phyloP scores from a whole-genome alignment of 2,329 filamentous ascomycete species.

The Calonectria henricotiae region DNA sequence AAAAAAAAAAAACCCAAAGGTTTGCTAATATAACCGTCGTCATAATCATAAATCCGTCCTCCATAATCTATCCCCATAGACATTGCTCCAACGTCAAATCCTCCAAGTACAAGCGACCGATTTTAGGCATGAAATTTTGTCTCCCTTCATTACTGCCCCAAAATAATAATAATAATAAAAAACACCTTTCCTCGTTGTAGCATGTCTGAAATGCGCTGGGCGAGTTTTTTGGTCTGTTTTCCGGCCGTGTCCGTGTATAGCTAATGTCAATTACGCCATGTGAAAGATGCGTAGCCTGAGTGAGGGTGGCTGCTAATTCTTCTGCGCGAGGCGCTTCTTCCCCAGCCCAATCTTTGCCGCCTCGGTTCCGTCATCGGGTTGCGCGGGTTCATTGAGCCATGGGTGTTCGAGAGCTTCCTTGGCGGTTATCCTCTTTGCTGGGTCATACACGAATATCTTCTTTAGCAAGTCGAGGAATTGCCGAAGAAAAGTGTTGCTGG shows the following conservation, averaged over 20 bases:
- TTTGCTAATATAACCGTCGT: conserved; percentile 6
- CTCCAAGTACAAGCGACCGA: background rate
- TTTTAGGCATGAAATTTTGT: background rate
- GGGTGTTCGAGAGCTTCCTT: conserved; percentile 77
- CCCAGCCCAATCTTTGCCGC: conserved; percentile 60
- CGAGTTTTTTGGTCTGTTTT: background rate
- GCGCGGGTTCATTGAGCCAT: conserved; percentile 58
- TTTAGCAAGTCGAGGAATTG: conserved; percentile 76
- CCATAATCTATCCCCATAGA: conserved; percentile 11
- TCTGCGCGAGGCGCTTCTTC: conserved; percentile 11
- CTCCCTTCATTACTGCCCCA: conserved; percentile 14
- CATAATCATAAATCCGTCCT: conserved; percentile 13
- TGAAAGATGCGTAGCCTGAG: background rate
- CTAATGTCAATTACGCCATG: conserved; percentile 3
- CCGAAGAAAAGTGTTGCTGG: conserved; percentile 72
- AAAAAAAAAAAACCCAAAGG: background rate
- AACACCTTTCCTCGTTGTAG: conserved; percentile 1
- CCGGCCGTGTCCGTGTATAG: conserved; percentile 3
- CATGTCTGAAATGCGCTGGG: background rate
- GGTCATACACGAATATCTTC: conserved; percentile 80
- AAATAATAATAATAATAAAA: background rate
- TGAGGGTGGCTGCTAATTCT: conserved; percentile 10
- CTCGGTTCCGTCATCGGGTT: conserved; percentile 78
- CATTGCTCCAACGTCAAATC: background rate
- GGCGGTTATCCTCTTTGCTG: conserved; percentile 76